Base-by-base conservation (phyloP, 495 filamentous ascomycete species). In the Daldinia loculata region DNA sequence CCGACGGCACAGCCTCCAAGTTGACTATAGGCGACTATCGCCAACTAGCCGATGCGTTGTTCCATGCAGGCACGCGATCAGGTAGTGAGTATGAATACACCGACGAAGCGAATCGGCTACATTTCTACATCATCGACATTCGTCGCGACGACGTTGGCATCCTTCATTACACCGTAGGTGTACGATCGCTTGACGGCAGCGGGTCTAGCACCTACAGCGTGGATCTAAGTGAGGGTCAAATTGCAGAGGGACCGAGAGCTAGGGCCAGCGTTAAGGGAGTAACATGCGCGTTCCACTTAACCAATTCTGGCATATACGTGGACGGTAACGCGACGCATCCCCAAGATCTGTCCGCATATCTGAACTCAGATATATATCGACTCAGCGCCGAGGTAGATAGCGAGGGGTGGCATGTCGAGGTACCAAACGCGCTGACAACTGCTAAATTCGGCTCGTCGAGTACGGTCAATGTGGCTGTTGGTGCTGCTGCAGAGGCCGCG, bases 11-110 rank as follows among this genome's bases (percentile, higher is more conserved):
- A 4, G 53, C 72, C 14, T 50, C 66, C 6, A 71, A 58, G 66
- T 63, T 79, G 39, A 79, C 74, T 2, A 67, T 81, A 11, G 80
- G 80, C 24, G 80, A 82, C 48, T 82, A 82, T 55, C 75, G 80
- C 9, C 80, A 82, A 63, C 67, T 82, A 11, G 74, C 75, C 22
- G 80, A 82, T 58, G 80, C 80, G 14, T 56, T 81, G 6, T 82
- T 82, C 77, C 80, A 82, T 59, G 80, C 80, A 3, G 80, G 80
- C 12, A 81, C 80, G 12, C 60, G 76, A 12, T 81, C 80, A 0
- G 80, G 80, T 14, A 81, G 80, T 8, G 41, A 80, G 58, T 82
- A 64, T 48, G 80, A 81, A 67, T 76, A 73, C 56, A 64, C 74
- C n/a, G 80, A 82, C 57, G 73, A 72, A 63, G 65, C 75, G 7